Conservation (phyloP, 495 filamentous ascomycete genomes). For the Hypoxylon perforatum region DNA sequence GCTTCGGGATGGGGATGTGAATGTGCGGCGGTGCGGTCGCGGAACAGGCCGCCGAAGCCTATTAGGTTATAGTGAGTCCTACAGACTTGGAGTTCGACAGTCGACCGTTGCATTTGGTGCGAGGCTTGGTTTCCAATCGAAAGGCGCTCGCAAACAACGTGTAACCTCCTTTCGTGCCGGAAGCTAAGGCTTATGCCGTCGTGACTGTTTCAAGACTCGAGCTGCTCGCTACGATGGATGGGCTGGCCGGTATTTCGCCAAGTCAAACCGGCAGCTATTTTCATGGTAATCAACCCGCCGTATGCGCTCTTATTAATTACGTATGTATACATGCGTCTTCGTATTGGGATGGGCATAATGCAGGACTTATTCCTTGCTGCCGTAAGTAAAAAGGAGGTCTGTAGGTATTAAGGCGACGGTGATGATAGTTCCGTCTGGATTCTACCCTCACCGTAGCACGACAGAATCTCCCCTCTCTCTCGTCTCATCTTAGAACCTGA, state of each 20-base stretch:
- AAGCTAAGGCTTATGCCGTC: too few species aligned
- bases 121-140: not conserved
- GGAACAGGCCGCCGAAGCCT: conserved; percentile 1
- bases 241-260: conserved; percentile 15
- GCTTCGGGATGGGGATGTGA: conserved; percentile 9
- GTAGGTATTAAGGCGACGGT: not conserved
- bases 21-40: not conserved
- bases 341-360: conserved; percentile 20
- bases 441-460: not conserved
- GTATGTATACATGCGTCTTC: not conserved
- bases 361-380: conserved; percentile 5
- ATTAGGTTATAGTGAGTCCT: conserved; percentile 3
- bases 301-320: conserved; percentile 17
- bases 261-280: conserved; percentile 6
- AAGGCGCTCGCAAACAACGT: conserved; percentile 2
- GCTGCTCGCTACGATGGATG: not conserved
- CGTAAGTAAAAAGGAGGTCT: not conserved
- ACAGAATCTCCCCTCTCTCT: not conserved
- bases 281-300: conserved; percentile 9
- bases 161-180: not conserved
- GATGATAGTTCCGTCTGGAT: conserved; percentile 3
- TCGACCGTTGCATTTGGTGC: not conserved
- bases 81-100: not conserved
- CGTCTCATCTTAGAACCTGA: not conserved
- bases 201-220: conserved; percentile 7